Conservation (phyloP, 2,329 filamentous ascomycete genomes). For the Neonectria coccinea region DNA sequence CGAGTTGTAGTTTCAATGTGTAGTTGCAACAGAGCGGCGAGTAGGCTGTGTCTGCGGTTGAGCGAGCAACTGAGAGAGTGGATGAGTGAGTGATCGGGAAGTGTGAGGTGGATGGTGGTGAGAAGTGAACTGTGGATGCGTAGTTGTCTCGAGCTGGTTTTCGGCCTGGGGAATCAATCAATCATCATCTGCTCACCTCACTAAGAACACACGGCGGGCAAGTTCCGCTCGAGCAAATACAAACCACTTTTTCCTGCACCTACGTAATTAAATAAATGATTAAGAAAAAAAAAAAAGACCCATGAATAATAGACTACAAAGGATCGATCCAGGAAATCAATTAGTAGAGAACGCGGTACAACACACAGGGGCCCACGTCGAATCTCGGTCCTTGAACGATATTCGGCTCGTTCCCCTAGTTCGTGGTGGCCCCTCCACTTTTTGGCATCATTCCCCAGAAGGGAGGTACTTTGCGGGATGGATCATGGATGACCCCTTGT, state of each 20-base stretch:
- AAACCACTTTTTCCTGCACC: neutral
- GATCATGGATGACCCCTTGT: conserved; percentile 11
- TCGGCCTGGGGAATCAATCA: conserved; percentile 3
- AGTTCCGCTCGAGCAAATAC: neutral
- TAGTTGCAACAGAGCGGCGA: neutral
- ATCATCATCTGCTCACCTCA: neutral
- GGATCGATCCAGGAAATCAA: conserved; percentile 16
- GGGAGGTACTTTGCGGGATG: conserved; percentile 33
- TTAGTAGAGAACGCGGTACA: conserved; percentile 17
- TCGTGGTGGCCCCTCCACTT: conserved; percentile 25
- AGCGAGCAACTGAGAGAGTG: neutral
- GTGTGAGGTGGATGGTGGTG: neutral
- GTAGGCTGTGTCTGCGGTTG: neutral
- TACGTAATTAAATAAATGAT: neutral
- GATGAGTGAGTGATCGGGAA: neutral
- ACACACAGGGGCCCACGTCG: conserved; percentile 29
- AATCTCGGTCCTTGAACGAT: conserved; percentile 41
- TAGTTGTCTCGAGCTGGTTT: neutral
- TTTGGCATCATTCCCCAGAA: conserved; percentile 37
- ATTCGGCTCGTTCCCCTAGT: conserved; percentile 40
- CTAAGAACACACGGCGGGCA: conserved; percentile 8
- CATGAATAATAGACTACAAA: neutral
- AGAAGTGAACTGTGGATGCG: neutral
- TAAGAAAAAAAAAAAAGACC: neutral
- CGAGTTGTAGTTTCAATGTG: neutral